Evolutionary conservation across 2,329 filamentous ascomycete genomes (phyloP).

Genomic region (Penicillium sp.): DNA sequence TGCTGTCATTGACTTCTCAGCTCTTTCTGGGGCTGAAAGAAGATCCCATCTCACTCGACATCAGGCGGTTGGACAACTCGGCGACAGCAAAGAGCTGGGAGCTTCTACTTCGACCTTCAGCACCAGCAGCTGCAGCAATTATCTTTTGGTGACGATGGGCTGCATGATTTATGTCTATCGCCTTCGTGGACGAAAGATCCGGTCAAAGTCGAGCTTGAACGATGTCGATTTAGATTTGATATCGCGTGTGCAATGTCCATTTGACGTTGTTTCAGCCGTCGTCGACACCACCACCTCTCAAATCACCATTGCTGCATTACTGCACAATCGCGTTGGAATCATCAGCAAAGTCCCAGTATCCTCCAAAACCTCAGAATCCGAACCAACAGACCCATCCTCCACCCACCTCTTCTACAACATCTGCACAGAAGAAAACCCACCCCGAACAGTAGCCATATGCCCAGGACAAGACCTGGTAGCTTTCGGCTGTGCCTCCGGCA

Average conservation of each 20-base stretch:
- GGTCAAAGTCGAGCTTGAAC: constrained; percentile 23
- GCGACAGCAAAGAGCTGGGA: constrained; percentile 1
- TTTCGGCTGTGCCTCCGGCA: constrained; percentile 63
- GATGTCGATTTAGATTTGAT: constrained; percentile 46
- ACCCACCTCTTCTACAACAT: constrained; percentile 53
- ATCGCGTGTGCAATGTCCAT: constrained; percentile 58
- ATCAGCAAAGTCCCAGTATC: constrained; percentile 54
- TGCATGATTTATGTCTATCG: constrained; percentile 60
- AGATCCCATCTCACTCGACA: constrained; percentile 8
- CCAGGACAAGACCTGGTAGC: constrained; percentile 66
- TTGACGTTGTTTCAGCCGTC: constrained; percentile 59
- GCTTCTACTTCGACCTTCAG: constrained; percentile 49
- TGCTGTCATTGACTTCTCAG: constrained; percentile 31
- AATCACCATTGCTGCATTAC: constrained; percentile 59
- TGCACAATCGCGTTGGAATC: constrained; percentile 62
- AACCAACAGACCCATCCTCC: constrained; percentile 32
- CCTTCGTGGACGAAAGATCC: constrained; percentile 31
- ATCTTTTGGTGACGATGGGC: constrained; percentile 57
- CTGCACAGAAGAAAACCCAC: constrained; percentile 63
- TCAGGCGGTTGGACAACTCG: constrained; percentile 20
- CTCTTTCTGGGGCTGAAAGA: constrained; percentile 18
- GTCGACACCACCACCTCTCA: constrained; percentile 62
- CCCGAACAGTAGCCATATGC: constrained; percentile 65
- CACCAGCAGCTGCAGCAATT: constrained; percentile 60
- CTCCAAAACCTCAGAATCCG: constrained; percentile 1